Conservation (phyloP, 129 eudicot genomes). For the Silybum marianum region DNA sequence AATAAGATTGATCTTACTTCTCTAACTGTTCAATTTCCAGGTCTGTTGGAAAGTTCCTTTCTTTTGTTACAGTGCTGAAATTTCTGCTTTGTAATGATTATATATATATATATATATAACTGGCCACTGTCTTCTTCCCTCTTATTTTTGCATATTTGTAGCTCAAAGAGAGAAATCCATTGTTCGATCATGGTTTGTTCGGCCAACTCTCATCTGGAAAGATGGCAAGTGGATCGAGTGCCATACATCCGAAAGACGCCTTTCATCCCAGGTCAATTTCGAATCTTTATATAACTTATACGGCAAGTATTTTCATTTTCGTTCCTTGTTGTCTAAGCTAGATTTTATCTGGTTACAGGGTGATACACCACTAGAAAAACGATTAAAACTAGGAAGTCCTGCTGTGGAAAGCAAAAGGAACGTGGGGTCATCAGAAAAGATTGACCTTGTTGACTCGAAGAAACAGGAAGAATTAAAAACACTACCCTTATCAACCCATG, state of each 20-base stretch:
- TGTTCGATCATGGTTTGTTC: constrained; percentile 63
- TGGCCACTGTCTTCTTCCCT: not conserved
- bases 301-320: not conserved
- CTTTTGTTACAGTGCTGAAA: not conserved
- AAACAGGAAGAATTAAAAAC: constrained; percentile 46
- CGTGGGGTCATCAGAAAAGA: constrained; percentile 35
- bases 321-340: constrained; percentile 1
- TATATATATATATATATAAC: not conserved
- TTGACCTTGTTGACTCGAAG: constrained; percentile 36
- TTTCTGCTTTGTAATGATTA: not conserved
- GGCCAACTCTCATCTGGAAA: constrained; percentile 65
- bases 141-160: constrained; percentile 31
- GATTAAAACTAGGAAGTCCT: constrained; percentile 53
- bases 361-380: constrained; percentile 73
- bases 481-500: constrained; percentile 54
- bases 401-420: constrained; percentile 39
- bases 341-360: constrained; percentile 48
- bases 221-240: constrained; percentile 66
- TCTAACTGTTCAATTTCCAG: constrained; percentile 73
- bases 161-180: constrained; percentile 55
- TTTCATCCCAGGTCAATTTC: constrained; percentile 52
- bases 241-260: constrained; percentile 38
- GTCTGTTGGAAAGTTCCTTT: constrained; percentile 37
- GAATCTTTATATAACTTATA: not conserved
- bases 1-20: constrained; percentile 60